A percentile compares a stretch with the other conserved stretches of the same genome.
Evolutionary conservation across 2,329 filamentous ascomycete species (phyloP).

Genomic region (Paraphaeosphaeria sporulosa): DNA sequence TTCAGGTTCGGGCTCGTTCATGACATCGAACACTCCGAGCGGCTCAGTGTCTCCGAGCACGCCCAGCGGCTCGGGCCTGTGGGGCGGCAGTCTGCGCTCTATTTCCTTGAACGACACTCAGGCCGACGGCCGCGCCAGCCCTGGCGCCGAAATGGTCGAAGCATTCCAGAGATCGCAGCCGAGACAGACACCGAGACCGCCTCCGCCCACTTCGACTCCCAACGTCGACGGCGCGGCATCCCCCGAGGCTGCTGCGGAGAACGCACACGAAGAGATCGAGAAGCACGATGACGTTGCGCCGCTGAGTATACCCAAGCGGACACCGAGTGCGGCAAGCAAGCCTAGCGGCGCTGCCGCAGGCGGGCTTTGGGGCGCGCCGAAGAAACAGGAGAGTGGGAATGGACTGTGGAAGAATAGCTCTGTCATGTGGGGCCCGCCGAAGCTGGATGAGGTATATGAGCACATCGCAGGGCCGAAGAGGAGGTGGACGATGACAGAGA

Average conservation of each 20-base stretch:
- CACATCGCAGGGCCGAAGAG: conserved; percentile 51
- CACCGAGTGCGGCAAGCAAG: conserved; percentile 6
- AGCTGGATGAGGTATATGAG: conserved; percentile 44
- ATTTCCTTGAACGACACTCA: conserved; percentile 19
- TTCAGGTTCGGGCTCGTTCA: conserved; percentile 35
- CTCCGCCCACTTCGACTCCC: conserved; percentile 9
- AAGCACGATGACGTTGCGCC: conserved; percentile 42
- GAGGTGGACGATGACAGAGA: conserved; percentile 53
- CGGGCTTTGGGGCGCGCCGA: conserved; percentile 36
- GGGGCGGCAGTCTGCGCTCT: conserved; percentile 44
- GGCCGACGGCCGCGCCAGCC: conserved; percentile 27
- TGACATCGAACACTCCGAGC: conserved; percentile 27
- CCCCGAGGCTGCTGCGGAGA: conserved; percentile 21
- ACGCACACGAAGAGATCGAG: conserved; percentile 38
- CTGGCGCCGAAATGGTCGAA: conserved; percentile 43
- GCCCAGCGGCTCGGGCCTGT: conserved; percentile 42
- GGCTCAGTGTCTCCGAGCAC: conserved; percentile 31
- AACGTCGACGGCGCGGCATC: conserved; percentile 13
- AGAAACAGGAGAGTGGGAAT: conserved; percentile 31
- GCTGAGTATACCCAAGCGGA: conserved; percentile 25
- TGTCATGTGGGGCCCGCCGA: conserved; percentile 50
- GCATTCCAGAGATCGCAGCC: conserved; percentile 41
- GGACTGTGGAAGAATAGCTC: conserved; percentile 38
- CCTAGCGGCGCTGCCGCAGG: conserved; percentile 1
- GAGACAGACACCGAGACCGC: conserved; percentile 23